Evolutionary conservation across 441 rosid species (phyloP).

Genomic region (California macrophylla): DNA sequence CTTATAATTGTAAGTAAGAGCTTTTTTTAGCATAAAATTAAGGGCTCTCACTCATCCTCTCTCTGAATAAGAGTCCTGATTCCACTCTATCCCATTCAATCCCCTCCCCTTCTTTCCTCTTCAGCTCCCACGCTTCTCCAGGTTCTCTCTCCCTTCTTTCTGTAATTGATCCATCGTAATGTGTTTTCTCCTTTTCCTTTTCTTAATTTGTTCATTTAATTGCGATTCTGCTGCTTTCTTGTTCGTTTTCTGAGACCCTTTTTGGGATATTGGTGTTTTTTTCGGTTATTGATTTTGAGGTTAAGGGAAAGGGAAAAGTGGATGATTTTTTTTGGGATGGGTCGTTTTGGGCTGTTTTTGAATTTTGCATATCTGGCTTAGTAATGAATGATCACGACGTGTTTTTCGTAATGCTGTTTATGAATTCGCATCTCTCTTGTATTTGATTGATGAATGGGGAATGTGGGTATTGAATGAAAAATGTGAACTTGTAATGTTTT

Average conservation of each 20-base stretch:
- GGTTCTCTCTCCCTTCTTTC: not conserved
- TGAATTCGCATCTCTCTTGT: not conserved
- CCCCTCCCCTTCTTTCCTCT: slow-evolving; percentile 1
- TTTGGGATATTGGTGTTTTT: not conserved
- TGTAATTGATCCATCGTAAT: not conserved
- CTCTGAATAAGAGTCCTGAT: not conserved
- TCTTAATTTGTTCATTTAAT: not conserved
- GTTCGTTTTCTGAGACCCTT: not conserved
- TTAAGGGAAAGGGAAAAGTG: not conserved
- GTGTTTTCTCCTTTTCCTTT: not conserved
- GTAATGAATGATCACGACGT: not conserved
- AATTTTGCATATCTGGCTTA: not conserved
- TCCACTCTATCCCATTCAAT: not conserved
- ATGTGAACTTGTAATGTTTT: not conserved
- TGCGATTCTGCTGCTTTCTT: not conserved
- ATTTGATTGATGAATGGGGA: not conserved
- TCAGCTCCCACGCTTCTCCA: slow-evolving; percentile 10
- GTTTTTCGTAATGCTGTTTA: not conserved
- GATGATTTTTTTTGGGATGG: not conserved
- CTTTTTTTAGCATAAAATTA: not conserved
- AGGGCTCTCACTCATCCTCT: slow-evolving; percentile 4
- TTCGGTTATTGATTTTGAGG: not conserved
- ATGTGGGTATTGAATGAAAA: not conserved
- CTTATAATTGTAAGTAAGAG: not conserved
- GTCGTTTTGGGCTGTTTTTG: not conserved